These are phyloP conservation scores for Tolypocladium paradoxum DNA, from an alignment of 2,329 filamentous ascomycete species.

Conservation along the genomic window DNA sequence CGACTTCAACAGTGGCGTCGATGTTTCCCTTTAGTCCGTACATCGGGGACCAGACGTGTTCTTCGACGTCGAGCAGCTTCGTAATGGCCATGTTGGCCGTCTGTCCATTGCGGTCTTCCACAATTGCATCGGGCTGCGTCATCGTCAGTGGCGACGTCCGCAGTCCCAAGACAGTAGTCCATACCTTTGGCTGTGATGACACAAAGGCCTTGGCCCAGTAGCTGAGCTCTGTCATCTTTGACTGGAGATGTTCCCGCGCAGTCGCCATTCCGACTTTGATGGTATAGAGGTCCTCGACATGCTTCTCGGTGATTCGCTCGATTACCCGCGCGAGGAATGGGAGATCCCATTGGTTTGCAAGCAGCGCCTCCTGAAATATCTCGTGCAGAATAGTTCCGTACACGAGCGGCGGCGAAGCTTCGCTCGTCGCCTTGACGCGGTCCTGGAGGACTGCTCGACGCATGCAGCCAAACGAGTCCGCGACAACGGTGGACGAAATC, in stretches of 20 bases:
- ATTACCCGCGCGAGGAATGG: conserved; percentile 57
- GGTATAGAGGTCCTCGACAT: conserved; percentile 82
- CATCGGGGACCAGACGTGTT: conserved; percentile 97
- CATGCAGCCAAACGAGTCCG: conserved; percentile 90
- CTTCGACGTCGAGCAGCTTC: conserved; percentile 91
- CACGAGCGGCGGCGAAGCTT: conserved; percentile 68
- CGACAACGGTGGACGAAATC: conserved; percentile 87
- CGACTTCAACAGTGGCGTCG: conserved; percentile 88
- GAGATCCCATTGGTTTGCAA: conserved; percentile 70
- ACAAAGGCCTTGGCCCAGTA: conserved; percentile 80
- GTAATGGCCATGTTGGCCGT: conserved; percentile 75
- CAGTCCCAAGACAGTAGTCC: conserved; percentile 6
- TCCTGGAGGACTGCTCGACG: conserved; percentile 90
- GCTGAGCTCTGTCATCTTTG: conserved; percentile 72
- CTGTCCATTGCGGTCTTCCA: conserved; percentile 69
- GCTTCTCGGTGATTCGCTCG: conserved; percentile 56
- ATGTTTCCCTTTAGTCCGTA: conserved; percentile 97
- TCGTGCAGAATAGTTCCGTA: conserved; percentile 94
- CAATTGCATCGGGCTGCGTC: conserved; percentile 53
- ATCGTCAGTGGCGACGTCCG: conserved; percentile 14
- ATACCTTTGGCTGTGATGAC: conserved; percentile 55
- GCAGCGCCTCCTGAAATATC: conserved; percentile 83
- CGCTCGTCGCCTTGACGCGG: conserved; percentile 81
- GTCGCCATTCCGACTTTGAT: conserved; percentile 66
- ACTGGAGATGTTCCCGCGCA: conserved; percentile 68